Evolutionary conservation across 768 basidiomycete species (phyloP).

Genomic region (Paxillus ammoniavirescens): DNA sequence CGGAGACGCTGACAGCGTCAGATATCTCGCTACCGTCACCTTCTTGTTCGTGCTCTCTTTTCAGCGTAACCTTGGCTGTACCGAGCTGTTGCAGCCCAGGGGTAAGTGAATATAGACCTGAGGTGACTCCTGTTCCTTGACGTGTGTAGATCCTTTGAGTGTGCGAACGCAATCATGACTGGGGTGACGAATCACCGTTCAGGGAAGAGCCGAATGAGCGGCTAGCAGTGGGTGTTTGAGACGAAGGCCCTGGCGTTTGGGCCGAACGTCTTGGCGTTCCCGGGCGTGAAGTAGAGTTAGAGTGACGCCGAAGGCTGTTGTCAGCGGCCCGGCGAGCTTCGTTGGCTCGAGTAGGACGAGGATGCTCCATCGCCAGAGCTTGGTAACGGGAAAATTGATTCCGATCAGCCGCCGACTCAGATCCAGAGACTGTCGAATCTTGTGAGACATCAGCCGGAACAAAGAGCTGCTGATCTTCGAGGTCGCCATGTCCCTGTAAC

Average conservation of each 20-base stretch:
- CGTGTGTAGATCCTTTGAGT: conserved; percentile 32
- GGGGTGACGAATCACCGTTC: conserved; percentile 49
- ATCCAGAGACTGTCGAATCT: conserved; percentile 1
- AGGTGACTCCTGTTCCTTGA: conserved; percentile 31
- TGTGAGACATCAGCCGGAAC: conserved; percentile 61
- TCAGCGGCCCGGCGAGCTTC: conserved; percentile 17
- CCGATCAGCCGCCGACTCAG: conserved; percentile 6
- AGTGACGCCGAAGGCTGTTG: conserved; percentile 12
- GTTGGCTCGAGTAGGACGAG: conserved; percentile 25
- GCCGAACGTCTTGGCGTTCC: conserved; percentile 26
- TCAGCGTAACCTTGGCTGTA: conserved; percentile 17
- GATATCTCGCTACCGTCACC: conserved; percentile 30
- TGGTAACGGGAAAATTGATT: conserved; percentile 8
- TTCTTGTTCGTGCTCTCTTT: conserved; percentile 11
- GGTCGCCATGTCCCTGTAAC: conserved; percentile 49
- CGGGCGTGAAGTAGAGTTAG: conserved; percentile 24
- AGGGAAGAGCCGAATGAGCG: conserved; percentile 37
- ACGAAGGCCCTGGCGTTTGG: conserved; percentile 27
- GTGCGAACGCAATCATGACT: conserved; percentile 36
- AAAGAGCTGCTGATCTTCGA: conserved; percentile 66
- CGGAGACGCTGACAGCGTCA: conserved; percentile 41
- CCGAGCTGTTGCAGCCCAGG: conserved; percentile 19
- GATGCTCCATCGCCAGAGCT: conserved; percentile 24
- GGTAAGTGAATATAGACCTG: conserved; percentile 20
- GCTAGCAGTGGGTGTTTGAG: conserved; percentile 31